These are phyloP conservation scores for Vicia sativa DNA, from an alignment of 306 rosid species.

Conservation along the genomic window DNA sequence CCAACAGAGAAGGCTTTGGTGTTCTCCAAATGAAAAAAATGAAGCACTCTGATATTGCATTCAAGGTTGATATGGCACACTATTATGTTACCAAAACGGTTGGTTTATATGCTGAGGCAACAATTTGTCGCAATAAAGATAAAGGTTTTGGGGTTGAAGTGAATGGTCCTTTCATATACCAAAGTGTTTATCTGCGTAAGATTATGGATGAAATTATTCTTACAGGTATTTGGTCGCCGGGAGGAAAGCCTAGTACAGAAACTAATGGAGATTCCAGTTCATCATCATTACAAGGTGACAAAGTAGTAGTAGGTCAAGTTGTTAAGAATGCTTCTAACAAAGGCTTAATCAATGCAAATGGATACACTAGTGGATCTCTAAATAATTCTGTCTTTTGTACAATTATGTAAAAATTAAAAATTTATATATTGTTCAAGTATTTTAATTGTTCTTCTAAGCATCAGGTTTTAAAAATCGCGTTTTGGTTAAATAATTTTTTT, in stretches of 20 bases:
- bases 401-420: background rate
- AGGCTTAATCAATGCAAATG: slow-evolving; percentile 41
- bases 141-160: slow-evolving; percentile 26
- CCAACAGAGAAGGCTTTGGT: background rate
- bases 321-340: slow-evolving; percentile 14
- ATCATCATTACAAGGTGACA: background rate
- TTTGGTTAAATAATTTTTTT: too few relatives aligned
- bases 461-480: too few relatives aligned
- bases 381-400: slow-evolving; percentile 33
- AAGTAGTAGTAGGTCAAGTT: background rate
- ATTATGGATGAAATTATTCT: slow-evolving; percentile 11
- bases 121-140: background rate
- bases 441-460: too few relatives aligned
- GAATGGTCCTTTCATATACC: slow-evolving; percentile 36
- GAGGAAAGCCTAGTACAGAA: background rate
- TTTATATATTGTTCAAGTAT: background rate
- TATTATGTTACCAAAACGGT: slow-evolving; percentile 28
- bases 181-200: background rate
- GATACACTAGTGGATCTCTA: slow-evolving; percentile 35
- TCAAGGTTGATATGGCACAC: slow-evolving; percentile 27
- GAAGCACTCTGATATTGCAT: background rate
- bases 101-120: slow-evolving; percentile 35
- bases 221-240: slow-evolving; percentile 12
- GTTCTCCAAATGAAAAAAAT: slow-evolving; percentile 36
- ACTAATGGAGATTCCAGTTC: background rate